Evolutionary conservation across 352 stramenopile species (phyloP).

Genomic region (Elongisporangium anandrum): DNA sequence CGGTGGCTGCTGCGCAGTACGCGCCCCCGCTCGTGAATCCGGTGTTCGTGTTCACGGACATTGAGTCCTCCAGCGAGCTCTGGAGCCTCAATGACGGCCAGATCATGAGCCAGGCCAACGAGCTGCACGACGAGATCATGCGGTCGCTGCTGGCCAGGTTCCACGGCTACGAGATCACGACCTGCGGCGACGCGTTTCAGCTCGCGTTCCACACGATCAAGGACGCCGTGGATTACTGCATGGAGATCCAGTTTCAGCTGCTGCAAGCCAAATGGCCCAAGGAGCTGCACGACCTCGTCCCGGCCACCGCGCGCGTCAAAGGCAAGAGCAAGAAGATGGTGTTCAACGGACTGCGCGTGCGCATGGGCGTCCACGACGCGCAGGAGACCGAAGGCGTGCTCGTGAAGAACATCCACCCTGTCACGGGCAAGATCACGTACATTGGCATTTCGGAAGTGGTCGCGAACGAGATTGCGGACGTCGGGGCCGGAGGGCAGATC

Average conservation of each 20-base stretch:
- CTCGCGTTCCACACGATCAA: slow-evolving; percentile 51
- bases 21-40: slow-evolving; percentile 28
- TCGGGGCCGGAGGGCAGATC: slow-evolving; percentile 47
- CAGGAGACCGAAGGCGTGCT: slow-evolving; percentile 35
- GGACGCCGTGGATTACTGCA: slow-evolving; percentile 53
- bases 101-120: slow-evolving; percentile 42
- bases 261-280: slow-evolving; percentile 34
- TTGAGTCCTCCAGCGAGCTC: slow-evolving; percentile 49
- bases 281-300: slow-evolving; percentile 33
- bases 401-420: slow-evolving; percentile 37
- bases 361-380: slow-evolving; percentile 57
- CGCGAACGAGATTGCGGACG: slow-evolving; percentile 40
- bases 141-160: slow-evolving; percentile 27
- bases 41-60: slow-evolving; percentile 69
- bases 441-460: slow-evolving; percentile 56
- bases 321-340: slow-evolving; percentile 35
- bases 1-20: slow-evolving; percentile 3
- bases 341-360: slow-evolving; percentile 47
- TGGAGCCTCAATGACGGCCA: slow-evolving; percentile 30
- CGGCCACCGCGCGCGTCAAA: slow-evolving; percentile 24
- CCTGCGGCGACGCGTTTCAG: slow-evolving; percentile 51
- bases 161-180: slow-evolving; percentile 59
- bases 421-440: slow-evolving; percentile 51
- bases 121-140: slow-evolving; percentile 54
- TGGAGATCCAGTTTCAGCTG: slow-evolving; percentile 44